phyloP scores from a whole-genome alignment of 192 early-diverging fungal species.

The Cetraspora pellucida region DNA sequence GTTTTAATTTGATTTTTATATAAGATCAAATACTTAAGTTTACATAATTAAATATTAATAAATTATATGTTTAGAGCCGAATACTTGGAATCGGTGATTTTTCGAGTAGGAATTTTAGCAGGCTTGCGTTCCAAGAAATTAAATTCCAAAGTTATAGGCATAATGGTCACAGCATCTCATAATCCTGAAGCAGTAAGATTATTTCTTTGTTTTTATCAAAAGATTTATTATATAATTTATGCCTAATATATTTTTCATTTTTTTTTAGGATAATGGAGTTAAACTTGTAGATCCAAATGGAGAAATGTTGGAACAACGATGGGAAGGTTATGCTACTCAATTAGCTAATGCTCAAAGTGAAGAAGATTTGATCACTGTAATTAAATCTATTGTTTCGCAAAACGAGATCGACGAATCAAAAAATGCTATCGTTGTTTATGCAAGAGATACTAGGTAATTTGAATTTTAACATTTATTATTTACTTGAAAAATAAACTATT shows the following conservation, averaged over 20 bases:
- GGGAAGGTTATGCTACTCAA: conserved; percentile 90
- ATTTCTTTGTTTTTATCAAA: conserved; percentile 3
- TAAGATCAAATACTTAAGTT: neutral
- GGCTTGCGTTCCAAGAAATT: conserved; percentile 89
- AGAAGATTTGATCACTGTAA: conserved; percentile 59
- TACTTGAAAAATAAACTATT: conserved; percentile 10
- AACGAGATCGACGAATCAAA: conserved; percentile 74
- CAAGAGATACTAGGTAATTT: conserved; percentile 84
- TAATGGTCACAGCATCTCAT: conserved; percentile 99
- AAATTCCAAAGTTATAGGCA: conserved; percentile 82
- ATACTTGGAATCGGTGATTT: conserved; percentile 90
- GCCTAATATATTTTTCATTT: neutral
- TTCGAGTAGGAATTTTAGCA: conserved; percentile 88
- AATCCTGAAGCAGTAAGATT: conserved; percentile 80
- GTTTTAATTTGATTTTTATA: conserved; percentile 24
- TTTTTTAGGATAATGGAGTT: conserved; percentile 89
- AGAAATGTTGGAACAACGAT: conserved; percentile 96
- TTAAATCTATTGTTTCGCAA: conserved; percentile 64
- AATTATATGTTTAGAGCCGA: conserved; percentile 61
- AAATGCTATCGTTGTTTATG: conserved; percentile 78
- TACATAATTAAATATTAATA: conserved; percentile 14
- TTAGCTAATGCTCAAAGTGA: conserved; percentile 83
- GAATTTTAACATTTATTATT: conserved; percentile 11
- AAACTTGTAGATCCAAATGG: conserved; percentile 98
- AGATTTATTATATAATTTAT: neutral